Evolutionary conservation across 768 basidiomycete species (phyloP).

Genomic region (Obba rivulosa): DNA sequence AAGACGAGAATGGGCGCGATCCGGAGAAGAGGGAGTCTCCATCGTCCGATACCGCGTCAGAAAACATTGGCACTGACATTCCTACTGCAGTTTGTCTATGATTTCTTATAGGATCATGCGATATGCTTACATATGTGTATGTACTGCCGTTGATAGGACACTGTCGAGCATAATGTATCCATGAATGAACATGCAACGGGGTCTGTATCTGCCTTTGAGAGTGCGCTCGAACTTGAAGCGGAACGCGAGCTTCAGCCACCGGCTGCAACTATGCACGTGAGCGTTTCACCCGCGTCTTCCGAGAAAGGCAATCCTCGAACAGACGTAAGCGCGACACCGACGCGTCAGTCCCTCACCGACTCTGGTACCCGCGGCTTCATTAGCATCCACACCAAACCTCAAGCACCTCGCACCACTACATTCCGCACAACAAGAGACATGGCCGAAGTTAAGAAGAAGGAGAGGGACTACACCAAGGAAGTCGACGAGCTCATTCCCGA

Average conservation of each 20-base stretch:
- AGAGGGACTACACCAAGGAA: constrained; percentile 82
- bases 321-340: constrained; percentile 21
- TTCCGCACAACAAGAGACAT: constrained; percentile 41
- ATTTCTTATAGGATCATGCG: constrained; percentile 27
- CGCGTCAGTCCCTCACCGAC: constrained; percentile 29
- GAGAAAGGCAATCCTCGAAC: constrained; percentile 12
- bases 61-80: constrained; percentile 21
- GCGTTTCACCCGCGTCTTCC: constrained; percentile 1
- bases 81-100: constrained; percentile 44
- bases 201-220: neutral
- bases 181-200: constrained; percentile 7
- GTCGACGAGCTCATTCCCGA: constrained; percentile 73
- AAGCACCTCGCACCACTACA: constrained; percentile 10
- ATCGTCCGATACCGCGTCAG: neutral
- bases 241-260: neutral
- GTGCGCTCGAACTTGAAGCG: too few species aligned
- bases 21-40: constrained; percentile 9
- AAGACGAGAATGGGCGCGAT: constrained; percentile 9
- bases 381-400: neutral
- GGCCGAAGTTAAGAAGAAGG: constrained; percentile 80
- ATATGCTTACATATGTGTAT: constrained; percentile 39
- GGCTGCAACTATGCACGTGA: constrained; percentile 9
- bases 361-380: constrained; percentile 8
- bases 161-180: constrained; percentile 18
- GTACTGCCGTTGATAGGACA: constrained; percentile 42